Evolutionary conservation across 108 stramenopile genomes (phyloP), one percentile per base, ranked within the genome.

Genomic region (Pseudonitzschia multiseries): DNA sequence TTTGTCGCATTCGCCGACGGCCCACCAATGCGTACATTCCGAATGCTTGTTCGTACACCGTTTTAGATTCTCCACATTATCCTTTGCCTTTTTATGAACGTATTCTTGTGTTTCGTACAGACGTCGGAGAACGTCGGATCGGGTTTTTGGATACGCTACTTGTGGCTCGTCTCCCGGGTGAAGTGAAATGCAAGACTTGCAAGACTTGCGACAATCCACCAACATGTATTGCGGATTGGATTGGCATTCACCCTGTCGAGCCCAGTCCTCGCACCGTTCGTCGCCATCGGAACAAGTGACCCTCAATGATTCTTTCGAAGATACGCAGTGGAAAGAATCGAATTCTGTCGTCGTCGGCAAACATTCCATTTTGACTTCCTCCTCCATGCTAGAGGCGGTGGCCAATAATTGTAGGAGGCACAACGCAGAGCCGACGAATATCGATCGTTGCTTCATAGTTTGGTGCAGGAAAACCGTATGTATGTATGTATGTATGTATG

Each of bases 141-240:
- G 64, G 0, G 21, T 43, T 18, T 71, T 32, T n/a, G 26, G 22
- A 64, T 73, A 20, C 26, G 61, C 63, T 28, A 76, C 32, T 70
- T 74, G 62, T 29, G 72, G 21, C 54, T 56, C 54, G 13, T 46
- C 71, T 0, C 66, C 71, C 43, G 44, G 57, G 46, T 80, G 79
- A 32, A 74, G 44, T 20, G 33, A 27, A 43, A 79, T 70, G 56
- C 80, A 81, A 4, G 80, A 76, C 8, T 81, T 72, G 69, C 88
- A 89, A 41, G 80, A 76, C 43, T 76, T 71, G 48, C 83, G 83
- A 59, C 88, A 89, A 63, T 87, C 74, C 15, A 82, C 63, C 65
- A 87, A 65, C 88, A 89, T 89, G 78, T 84, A 89, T 31, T 79
- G 82, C 8, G 86, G 86, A 76, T 86, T 86, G 0, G 51, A 68